Evolutionary conservation across 2,329 filamentous ascomycete species (phyloP).

Genomic region (Xylaria sp.): DNA sequence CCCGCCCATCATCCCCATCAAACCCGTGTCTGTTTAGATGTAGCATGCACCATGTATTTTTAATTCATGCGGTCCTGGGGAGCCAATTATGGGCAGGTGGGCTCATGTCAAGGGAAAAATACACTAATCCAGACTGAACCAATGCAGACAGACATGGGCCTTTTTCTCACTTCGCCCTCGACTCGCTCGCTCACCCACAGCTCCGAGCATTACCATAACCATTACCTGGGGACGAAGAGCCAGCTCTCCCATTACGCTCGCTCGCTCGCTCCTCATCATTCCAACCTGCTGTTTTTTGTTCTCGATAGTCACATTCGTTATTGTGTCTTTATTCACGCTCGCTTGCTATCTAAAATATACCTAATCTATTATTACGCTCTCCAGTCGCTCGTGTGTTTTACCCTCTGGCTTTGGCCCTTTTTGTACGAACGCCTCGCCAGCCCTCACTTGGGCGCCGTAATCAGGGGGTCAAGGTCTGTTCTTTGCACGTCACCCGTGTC

Average conservation of each 20-base stretch:
- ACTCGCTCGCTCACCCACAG: conserved; percentile 31
- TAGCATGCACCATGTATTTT: conserved; percentile 35
- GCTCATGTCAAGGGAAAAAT: conserved; percentile 37
- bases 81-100: conserved; percentile 28
- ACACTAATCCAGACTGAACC: conserved; percentile 36
- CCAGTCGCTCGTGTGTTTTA: conserved; percentile 13
- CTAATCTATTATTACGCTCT: conserved; percentile 24
- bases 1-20: background rate
- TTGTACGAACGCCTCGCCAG: background rate
- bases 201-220: conserved; percentile 35
- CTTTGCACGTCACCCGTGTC: background rate
- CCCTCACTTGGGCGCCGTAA: conserved; percentile 16
- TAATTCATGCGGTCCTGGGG: conserved; percentile 26
- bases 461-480: conserved; percentile 20
- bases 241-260: conserved; percentile 40
- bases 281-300: conserved; percentile 38
- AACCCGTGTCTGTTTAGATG: conserved; percentile 1
- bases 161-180: conserved; percentile 33
- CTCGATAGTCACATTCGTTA: conserved; percentile 40
- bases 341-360: conserved; percentile 44
- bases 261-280: conserved; percentile 37
- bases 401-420: background rate
- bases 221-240: conserved; percentile 32
- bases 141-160: conserved; percentile 28
- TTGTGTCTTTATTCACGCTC: conserved; percentile 42